Conservation (phyloP, 2,329 filamentous ascomycete species). For the Fusarium redolens region DNA sequence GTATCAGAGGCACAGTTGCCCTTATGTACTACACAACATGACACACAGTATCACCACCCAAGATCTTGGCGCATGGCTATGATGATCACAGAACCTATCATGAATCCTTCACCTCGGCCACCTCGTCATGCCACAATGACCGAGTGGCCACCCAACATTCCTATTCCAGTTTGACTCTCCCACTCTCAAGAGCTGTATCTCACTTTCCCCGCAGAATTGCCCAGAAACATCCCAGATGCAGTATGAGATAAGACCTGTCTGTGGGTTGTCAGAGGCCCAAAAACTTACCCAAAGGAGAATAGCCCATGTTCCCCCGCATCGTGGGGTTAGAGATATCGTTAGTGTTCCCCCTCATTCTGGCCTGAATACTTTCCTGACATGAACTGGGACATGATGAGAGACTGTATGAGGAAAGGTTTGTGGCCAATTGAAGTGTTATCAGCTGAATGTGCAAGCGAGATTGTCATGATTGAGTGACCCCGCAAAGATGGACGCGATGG, state of each 20-base stretch:
- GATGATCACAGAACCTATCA: background rate
- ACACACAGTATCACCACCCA: background rate
- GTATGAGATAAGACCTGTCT: slow-evolving; percentile 17
- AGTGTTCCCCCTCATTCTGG: slow-evolving; percentile 7
- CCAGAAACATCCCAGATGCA: slow-evolving; percentile 24
- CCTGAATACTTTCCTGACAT: slow-evolving; percentile 27
- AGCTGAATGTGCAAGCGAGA: background rate
- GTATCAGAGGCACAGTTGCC: background rate
- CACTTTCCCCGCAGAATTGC: background rate
- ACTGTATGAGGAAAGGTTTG: background rate
- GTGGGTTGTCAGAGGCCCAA: slow-evolving; percentile 18
- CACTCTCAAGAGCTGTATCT: background rate
- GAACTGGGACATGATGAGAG: background rate
- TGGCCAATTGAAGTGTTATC: background rate
- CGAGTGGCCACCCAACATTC: slow-evolving; percentile 19
- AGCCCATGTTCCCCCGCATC: slow-evolving; percentile 19
- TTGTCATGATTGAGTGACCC: slow-evolving; percentile 1
- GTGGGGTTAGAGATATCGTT: background rate
- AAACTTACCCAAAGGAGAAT: slow-evolving; percentile 34
- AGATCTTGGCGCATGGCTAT: slow-evolving; percentile 15
- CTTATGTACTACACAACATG: slow-evolving; percentile 21
- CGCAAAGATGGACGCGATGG: background rate
- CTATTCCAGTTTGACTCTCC: background rate
- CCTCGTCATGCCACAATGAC: background rate
- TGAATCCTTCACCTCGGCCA: background rate